Evolutionary conservation across 2,329 filamentous ascomycete species (phyloP).

Genomic region (Ophiostoma ulmi): DNA sequence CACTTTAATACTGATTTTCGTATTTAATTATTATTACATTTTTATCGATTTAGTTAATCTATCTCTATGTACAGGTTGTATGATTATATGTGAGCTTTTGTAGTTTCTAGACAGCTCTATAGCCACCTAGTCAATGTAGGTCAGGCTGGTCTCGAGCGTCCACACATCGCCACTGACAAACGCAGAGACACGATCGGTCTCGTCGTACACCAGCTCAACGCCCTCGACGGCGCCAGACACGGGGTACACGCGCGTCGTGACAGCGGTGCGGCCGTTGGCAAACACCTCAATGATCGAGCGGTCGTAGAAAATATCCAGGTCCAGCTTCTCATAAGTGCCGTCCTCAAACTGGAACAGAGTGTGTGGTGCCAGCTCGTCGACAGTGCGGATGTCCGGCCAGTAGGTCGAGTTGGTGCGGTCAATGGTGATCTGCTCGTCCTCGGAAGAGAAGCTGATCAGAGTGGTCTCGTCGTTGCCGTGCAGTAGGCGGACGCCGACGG

Average conservation of each 20-base stretch:
- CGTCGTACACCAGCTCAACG: conserved; percentile 7
- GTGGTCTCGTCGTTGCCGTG: conserved; percentile 30
- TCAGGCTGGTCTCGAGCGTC: neutral
- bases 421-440: conserved; percentile 39
- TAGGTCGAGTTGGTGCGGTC: conserved; percentile 35
- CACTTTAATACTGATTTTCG: no score
- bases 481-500: conserved; percentile 11
- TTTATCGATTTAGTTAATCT: neutral
- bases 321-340: conserved; percentile 34
- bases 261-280: conserved; percentile 40
- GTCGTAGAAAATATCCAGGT: conserved; percentile 41
- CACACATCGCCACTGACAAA: conserved; percentile 1
- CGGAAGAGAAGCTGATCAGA: conserved; percentile 37
- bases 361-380: conserved; percentile 38
- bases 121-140: neutral
- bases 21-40: no score
- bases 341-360: conserved; percentile 41
- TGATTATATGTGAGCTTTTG: neutral
- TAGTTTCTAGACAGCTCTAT: no score
- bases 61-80: neutral
- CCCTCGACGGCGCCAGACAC: conserved; percentile 4
- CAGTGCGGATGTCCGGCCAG: conserved; percentile 36
- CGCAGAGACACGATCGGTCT: neutral
- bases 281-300: conserved; percentile 43
- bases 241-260: conserved; percentile 38